Evolutionary conservation across 1,139 yeast species (phyloP).

Genomic region (Diutina siamensis): DNA sequence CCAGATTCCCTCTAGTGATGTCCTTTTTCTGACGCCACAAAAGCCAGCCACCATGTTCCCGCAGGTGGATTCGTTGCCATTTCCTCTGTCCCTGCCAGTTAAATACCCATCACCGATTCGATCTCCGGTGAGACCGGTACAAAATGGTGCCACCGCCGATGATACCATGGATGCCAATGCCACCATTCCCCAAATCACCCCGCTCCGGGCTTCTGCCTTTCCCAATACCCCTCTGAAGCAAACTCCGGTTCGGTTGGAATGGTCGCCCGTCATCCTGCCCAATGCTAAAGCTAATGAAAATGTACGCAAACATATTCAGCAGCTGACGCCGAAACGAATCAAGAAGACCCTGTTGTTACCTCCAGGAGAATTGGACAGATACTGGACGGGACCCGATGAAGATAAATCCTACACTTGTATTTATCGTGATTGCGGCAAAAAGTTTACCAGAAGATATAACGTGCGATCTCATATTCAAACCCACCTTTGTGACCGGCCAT

Average conservation of each 20-base stretch:
- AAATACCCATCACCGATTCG: slow-evolving; percentile 19
- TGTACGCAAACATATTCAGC: slow-evolving; percentile 13
- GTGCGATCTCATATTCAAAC: slow-evolving; percentile 97
- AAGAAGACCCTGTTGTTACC: slow-evolving; percentile 68
- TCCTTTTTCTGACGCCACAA: not conserved
- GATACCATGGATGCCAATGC: slow-evolving; percentile 31
- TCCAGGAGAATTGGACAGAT: slow-evolving; percentile 80
- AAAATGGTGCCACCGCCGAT: slow-evolving; percentile 11
- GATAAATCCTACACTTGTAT: slow-evolving; percentile 60
- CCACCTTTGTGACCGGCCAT: slow-evolving; percentile 89
- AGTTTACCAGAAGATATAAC: slow-evolving; percentile 81
- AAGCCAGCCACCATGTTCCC: not conserved
- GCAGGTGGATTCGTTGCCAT: slow-evolving; percentile 7
- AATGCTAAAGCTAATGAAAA: slow-evolving; percentile 27
- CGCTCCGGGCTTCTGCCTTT: slow-evolving; percentile 20
- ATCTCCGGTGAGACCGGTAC: slow-evolving; percentile 7
- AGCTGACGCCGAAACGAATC: slow-evolving; percentile 12
- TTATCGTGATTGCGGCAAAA: slow-evolving; percentile 71
- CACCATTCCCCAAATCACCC: slow-evolving; percentile 31
- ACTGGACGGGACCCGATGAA: slow-evolving; percentile 71
- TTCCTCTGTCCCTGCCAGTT: slow-evolving; percentile 14
- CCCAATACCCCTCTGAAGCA: slow-evolving; percentile 28
- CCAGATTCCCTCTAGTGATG: slow-evolving; percentile 12
- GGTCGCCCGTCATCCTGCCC: slow-evolving; percentile 47
- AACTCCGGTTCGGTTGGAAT: slow-evolving; percentile 27